Percentiles rank a stretch among this genome's conserved stretches.
phyloP scores from a whole-genome alignment of 2,329 filamentous ascomycete genomes.

The Cladosporium sp. region DNA sequence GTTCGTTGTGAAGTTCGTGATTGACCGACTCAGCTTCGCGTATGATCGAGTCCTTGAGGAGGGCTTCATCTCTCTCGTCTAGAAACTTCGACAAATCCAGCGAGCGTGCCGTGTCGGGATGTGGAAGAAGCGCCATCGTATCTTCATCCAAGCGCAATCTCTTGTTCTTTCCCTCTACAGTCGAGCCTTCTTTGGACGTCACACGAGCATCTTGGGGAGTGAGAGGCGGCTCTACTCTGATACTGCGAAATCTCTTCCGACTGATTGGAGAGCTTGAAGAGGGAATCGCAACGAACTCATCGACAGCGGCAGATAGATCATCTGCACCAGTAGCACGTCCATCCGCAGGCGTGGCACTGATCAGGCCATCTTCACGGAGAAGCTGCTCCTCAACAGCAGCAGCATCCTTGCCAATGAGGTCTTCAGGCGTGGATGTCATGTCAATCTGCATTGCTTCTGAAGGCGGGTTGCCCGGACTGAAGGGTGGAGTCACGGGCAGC shows the following conservation, averaged over 20 bases:
- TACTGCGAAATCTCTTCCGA: conserved; percentile 31
- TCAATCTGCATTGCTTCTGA: conserved; percentile 23
- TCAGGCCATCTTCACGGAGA: conserved; percentile 27
- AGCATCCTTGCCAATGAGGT: conserved; percentile 27
- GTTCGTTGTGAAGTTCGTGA: conserved; percentile 22
- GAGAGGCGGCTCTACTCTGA: conserved; percentile 46
- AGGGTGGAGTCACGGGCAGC: conserved; percentile 40
- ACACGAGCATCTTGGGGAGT: conserved; percentile 33
- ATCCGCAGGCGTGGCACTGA: neutral
- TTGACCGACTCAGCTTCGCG: conserved; percentile 36
- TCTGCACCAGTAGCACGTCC: neutral
- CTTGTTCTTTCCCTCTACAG: conserved; percentile 38
- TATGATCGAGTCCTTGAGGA: conserved; percentile 31
- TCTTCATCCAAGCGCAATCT: conserved; percentile 37
- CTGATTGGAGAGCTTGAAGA: conserved; percentile 28
- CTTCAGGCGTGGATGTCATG: conserved; percentile 28
- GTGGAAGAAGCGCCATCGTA: conserved; percentile 32
- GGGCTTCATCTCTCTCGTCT: too few relatives aligned
- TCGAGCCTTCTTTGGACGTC: conserved; percentile 24
- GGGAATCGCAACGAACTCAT: neutral
- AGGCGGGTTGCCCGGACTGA: conserved; percentile 28
- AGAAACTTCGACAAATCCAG: too few relatives aligned
- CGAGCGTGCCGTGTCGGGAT: neutral
- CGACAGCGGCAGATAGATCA: neutral
- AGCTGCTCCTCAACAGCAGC: conserved; percentile 27